Percentiles rank a stretch among this genome's conserved stretches.
Conservation (phyloP, 2,329 filamentous ascomycete genomes). For the Penicillium digitatum region DNA sequence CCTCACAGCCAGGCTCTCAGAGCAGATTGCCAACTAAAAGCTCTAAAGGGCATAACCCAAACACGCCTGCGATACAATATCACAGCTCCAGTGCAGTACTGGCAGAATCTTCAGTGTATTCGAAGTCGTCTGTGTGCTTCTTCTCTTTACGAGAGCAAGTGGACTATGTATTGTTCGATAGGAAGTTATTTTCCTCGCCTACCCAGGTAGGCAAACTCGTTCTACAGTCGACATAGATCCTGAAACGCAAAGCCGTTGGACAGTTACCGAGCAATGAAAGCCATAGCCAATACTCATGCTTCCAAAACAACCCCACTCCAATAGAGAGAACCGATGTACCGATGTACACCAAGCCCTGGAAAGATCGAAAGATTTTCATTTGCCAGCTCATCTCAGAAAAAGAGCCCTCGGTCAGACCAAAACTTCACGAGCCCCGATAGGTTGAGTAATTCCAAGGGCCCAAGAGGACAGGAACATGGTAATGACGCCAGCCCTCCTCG, state of each 20-base stretch:
- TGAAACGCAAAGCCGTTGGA: background rate
- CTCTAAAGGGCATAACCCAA: background rate
- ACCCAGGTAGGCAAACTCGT: background rate
- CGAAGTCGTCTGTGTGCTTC: background rate
- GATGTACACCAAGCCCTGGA: background rate
- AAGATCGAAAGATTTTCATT: background rate
- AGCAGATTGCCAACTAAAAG: background rate
- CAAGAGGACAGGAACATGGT: conserved; percentile 50
- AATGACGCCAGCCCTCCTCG: conserved; percentile 46
- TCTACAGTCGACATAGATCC: background rate
- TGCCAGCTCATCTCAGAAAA: background rate
- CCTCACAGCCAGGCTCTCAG: background rate
- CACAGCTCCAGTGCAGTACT: too few relatives aligned
- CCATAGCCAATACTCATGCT: background rate
- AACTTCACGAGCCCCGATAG: conserved; percentile 43
- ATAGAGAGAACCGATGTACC: background rate
- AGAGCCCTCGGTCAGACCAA: background rate
- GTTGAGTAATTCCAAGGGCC: conserved; percentile 52
- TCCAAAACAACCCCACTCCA: background rate
- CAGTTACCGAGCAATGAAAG: background rate
- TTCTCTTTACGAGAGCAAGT: background rate
- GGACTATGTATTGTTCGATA: background rate
- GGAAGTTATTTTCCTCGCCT: background rate
- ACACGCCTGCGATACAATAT: background rate
- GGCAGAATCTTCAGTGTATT: background rate